Evolutionary conservation across 805 yeast species (phyloP), one percentile per base, ranked within the genome.

Genomic region (Teunomyces atbi): DNA sequence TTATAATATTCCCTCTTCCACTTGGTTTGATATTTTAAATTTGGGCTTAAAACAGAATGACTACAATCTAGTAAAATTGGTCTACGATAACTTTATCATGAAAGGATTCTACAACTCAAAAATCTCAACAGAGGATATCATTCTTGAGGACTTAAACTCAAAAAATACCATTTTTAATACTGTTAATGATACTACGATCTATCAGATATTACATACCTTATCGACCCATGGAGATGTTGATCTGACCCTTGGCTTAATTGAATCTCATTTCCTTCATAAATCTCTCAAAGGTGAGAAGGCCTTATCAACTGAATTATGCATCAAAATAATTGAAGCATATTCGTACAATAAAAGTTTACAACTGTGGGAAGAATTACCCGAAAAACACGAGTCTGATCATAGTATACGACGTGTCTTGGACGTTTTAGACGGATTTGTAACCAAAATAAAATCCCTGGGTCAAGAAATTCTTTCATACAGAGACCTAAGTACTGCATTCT

Each of bases 171-270:
- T 55, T 13, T 52, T 59, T 27, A 45, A 46, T 19, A 49, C 64
- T 1, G 40, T 68, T 4, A 58, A 54, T 8, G 66, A 62, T 13
- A 41, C 48, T 2, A 51, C 62, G 28, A 49, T 68, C 5, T 46
- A 50, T 27, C 60, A 56, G 41, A 60, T 68, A 5, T 55, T 73
- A 21, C 68, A 64, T 28, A 54, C 62, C 0, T 56, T 72, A 8
- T 54, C 73, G 2, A 47, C 57, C 3, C 56, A 64, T 42, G 77
- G 77, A 5, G 77, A 73, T 49, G 67, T 69, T 5, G 41, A 58
- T 12, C 65, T 61, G 61, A 61, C 73, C 1, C 46, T 69, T 7
- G 45, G 57, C 5, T 53, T 71, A 11, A 62, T 73, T 10, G 74
- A 73, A 46, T 52, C 69, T 39, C 72, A 68, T 45, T 68, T 55